Evolutionary conservation across 805 yeast genomes (phyloP).

Genomic region (Kodamaea laetipori): DNA sequence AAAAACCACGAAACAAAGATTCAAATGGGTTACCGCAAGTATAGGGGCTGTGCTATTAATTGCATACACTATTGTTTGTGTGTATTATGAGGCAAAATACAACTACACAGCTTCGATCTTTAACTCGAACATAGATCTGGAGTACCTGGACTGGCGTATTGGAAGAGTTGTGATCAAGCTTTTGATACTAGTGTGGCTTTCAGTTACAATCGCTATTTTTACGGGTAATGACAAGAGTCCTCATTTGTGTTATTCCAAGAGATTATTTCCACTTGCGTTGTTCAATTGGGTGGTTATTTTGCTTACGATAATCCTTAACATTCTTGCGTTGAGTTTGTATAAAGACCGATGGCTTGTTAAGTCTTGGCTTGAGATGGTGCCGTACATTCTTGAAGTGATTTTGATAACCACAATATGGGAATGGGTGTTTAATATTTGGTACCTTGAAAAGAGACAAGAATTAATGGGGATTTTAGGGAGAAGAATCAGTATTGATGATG

Average conservation of each 20-base stretch:
- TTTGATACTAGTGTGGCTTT: constrained; percentile 31
- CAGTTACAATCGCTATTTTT: constrained; percentile 39
- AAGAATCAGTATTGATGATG: constrained; percentile 51
- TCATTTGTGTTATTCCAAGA: constrained; percentile 47
- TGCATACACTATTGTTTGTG: constrained; percentile 21
- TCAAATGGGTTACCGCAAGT: constrained; percentile 28
- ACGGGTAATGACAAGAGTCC: constrained; percentile 37
- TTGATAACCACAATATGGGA: constrained; percentile 63
- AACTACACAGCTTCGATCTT: constrained; percentile 15
- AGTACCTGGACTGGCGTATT: constrained; percentile 23
- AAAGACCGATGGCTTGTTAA: constrained; percentile 39
- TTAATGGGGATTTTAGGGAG: constrained; percentile 64
- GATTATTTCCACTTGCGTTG: constrained; percentile 51
- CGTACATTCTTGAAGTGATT: constrained; percentile 49
- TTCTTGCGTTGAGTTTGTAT: constrained; percentile 30
- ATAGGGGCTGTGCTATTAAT: constrained; percentile 20
- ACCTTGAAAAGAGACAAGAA: constrained; percentile 52
- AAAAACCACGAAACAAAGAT: constrained; percentile 23
- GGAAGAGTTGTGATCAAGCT: constrained; percentile 32
- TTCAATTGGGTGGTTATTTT: constrained; percentile 44
- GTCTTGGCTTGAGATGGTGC: constrained; percentile 50
- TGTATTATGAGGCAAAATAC: constrained; percentile 16
- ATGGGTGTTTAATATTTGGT: constrained; percentile 59
- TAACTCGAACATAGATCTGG: constrained; percentile 9
- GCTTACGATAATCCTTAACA: constrained; percentile 36